phyloP scores from a whole-genome alignment of 192 early-diverging fungal genomes.

The Entomortierella lignicola region DNA sequence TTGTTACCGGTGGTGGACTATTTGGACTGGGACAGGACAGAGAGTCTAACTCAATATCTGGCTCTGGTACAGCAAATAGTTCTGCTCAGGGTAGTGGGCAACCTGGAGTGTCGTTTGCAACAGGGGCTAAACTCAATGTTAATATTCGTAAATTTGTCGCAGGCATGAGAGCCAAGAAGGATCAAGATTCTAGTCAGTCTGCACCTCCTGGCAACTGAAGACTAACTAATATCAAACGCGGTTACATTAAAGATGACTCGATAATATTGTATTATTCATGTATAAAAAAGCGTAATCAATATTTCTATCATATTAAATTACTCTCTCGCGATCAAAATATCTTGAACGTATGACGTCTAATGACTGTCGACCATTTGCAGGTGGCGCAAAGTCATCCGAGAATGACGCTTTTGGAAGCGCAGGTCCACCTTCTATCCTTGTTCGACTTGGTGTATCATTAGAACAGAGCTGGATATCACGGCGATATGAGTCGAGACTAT shows the following conservation, averaged over 20 bases:
- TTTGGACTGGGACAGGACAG: slow-evolving; percentile 42
- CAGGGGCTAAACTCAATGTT: slow-evolving; percentile 46
- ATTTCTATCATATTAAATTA: no score
- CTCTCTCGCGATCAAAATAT: background rate
- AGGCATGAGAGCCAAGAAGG: slow-evolving; percentile 46
- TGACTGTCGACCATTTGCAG: background rate
- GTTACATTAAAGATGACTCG: no score
- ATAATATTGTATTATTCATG: no score
- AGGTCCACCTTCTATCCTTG: background rate
- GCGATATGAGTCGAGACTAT: background rate
- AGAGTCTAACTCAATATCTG: background rate
- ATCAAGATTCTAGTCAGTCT: slow-evolving; percentile 8
- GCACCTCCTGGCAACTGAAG: slow-evolving; percentile 6
- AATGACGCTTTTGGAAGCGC: slow-evolving; percentile 5
- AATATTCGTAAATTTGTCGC: slow-evolving; percentile 56
- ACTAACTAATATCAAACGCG: background rate
- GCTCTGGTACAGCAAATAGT: background rate
- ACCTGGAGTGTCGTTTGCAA: slow-evolving; percentile 27
- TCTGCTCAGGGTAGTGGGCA: background rate
- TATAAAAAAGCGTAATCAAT: no score
- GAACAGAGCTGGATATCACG: background rate
- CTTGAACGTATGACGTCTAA: background rate
- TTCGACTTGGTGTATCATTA: background rate
- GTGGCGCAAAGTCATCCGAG: no score
- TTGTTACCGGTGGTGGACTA: slow-evolving; percentile 10